Evolutionary conservation across 768 basidiomycete genomes (phyloP).

Genomic region (Boletus huronensis): DNA sequence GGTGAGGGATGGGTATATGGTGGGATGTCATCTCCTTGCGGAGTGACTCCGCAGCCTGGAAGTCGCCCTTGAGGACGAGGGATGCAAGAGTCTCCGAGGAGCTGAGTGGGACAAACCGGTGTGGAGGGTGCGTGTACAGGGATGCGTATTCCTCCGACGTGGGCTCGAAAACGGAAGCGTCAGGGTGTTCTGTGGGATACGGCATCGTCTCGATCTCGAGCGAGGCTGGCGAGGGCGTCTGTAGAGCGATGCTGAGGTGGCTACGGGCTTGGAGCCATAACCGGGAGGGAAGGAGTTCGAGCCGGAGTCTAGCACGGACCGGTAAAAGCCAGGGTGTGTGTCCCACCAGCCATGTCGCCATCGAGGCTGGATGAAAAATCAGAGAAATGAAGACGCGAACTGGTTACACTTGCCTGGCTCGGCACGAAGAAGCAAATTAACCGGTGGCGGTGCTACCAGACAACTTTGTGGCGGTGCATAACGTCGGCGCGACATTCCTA

Average conservation of each 20-base stretch:
- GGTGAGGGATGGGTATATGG: slow-evolving; percentile 35
- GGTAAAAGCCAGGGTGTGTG: slow-evolving; percentile 12
- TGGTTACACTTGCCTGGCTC: not conserved
- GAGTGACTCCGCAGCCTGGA: slow-evolving; percentile 33
- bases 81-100: slow-evolving; percentile 23
- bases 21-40: slow-evolving; percentile 39
- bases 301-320: slow-evolving; percentile 13
- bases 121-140: slow-evolving; percentile 4
- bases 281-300: slow-evolving; percentile 10
- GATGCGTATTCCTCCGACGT: slow-evolving; percentile 33
- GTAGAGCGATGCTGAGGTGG: slow-evolving; percentile 25
- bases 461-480: slow-evolving; percentile 9
- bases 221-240: slow-evolving; percentile 34
- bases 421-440: not conserved
- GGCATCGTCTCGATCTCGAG: slow-evolving; percentile 34
- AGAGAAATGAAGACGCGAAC: not conserved
- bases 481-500: not conserved
- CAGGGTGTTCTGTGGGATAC: slow-evolving; percentile 31
- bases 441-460: slow-evolving; percentile 4
- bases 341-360: slow-evolving; percentile 27
- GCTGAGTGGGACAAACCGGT: slow-evolving; percentile 20
- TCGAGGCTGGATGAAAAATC: not conserved
- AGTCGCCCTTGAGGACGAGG: slow-evolving; percentile 22
- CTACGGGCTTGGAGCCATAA: slow-evolving; percentile 19
- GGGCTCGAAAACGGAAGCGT: slow-evolving; percentile 37